phyloP scores from a whole-genome alignment of 768 basidiomycete genomes.

The Termitomyces sp. region DNA sequence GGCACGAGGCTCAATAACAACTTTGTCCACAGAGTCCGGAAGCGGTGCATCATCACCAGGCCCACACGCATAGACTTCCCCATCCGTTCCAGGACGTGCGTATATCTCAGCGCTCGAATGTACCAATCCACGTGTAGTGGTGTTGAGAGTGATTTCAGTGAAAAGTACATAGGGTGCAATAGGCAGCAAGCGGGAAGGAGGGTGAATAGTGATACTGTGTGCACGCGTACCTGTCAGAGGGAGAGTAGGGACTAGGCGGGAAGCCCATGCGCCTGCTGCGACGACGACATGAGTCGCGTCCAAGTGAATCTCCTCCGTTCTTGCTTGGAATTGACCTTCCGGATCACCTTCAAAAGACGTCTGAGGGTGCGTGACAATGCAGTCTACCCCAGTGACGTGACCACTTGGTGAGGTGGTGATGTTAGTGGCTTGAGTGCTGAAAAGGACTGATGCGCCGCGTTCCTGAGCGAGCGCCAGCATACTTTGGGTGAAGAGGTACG shows the following conservation, averaged over 20 bases:
- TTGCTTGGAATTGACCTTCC: slow-evolving; percentile 14
- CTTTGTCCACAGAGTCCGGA: slow-evolving; percentile 69
- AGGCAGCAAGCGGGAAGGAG: slow-evolving; percentile 31
- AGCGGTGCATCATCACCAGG: slow-evolving; percentile 70
- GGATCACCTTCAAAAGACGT: not conserved
- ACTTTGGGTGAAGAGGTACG: slow-evolving; percentile 65
- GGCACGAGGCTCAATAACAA: slow-evolving; percentile 48
- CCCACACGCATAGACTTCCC: slow-evolving; percentile 75
- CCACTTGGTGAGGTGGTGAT: slow-evolving; percentile 32
- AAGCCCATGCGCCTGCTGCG: slow-evolving; percentile 86
- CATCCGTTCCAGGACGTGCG: slow-evolving; percentile 61
- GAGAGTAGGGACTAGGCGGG: slow-evolving; percentile 48
- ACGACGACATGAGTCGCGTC: slow-evolving; percentile 68
- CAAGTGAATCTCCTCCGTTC: slow-evolving; percentile 25
- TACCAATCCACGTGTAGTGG: slow-evolving; percentile 7
- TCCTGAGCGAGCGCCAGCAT: slow-evolving; percentile 64
- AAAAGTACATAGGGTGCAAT: slow-evolving; percentile 81
- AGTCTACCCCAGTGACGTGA: slow-evolving; percentile 46
- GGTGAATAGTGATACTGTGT: slow-evolving; percentile 66
- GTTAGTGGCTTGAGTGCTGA: slow-evolving; percentile 36
- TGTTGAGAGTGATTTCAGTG: slow-evolving; percentile 54
- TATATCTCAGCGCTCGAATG: slow-evolving; percentile 63
- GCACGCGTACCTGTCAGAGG: slow-evolving; percentile 64
- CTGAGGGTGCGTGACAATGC: slow-evolving; percentile 18
- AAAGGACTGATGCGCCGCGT: slow-evolving; percentile 43